Conservation (phyloP, 768 basidiomycete species). For the Auriscalpium orientale region DNA sequence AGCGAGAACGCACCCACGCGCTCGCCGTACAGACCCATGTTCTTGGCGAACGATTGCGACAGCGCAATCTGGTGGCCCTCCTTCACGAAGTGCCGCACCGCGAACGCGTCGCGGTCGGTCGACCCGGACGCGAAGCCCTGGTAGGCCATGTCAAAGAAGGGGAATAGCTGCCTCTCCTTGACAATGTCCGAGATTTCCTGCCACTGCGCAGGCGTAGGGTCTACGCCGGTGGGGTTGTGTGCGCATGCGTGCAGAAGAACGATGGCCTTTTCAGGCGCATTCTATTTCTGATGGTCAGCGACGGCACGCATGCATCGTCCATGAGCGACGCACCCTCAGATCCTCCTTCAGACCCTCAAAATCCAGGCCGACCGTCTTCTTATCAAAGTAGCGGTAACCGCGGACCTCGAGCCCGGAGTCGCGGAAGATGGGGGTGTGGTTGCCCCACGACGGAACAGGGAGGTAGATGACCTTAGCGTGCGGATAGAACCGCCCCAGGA, state of each 20-base stretch:
- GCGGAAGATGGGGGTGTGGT: conserved; percentile 89
- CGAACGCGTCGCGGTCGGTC: conserved; percentile 86
- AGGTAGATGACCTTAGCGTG: conserved; percentile 85
- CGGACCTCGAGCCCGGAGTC: conserved; percentile 94
- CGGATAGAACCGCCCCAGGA: conserved; percentile 84
- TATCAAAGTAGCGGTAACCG: conserved; percentile 90
- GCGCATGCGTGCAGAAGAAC: conserved; percentile 95
- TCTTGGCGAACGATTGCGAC: conserved; percentile 96
- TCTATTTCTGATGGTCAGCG: neutral
- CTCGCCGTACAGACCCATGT: conserved; percentile 98
- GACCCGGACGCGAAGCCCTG: conserved; percentile 97
- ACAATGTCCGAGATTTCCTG: conserved; percentile 79
- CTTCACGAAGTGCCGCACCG: conserved; percentile 88
- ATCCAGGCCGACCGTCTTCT: conserved; percentile 85
- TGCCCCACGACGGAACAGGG: conserved; percentile 93
- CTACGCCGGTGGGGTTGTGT: conserved; percentile 98
- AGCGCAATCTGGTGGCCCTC: conserved; percentile 88
- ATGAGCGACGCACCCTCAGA: conserved; percentile 48
- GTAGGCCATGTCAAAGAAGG: conserved; percentile 99
- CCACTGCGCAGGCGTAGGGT: conserved; percentile 94
- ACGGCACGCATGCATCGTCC: too few relatives aligned
- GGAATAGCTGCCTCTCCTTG: conserved; percentile 86
- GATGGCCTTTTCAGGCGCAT: conserved; percentile 60
- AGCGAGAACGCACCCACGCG: conserved; percentile 96
- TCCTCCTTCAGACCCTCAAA: conserved; percentile 87